These are phyloP conservation scores for Ramichloridium luteum DNA, from an alignment of 2,329 filamentous ascomycete genomes.

Conservation along the genomic window DNA sequence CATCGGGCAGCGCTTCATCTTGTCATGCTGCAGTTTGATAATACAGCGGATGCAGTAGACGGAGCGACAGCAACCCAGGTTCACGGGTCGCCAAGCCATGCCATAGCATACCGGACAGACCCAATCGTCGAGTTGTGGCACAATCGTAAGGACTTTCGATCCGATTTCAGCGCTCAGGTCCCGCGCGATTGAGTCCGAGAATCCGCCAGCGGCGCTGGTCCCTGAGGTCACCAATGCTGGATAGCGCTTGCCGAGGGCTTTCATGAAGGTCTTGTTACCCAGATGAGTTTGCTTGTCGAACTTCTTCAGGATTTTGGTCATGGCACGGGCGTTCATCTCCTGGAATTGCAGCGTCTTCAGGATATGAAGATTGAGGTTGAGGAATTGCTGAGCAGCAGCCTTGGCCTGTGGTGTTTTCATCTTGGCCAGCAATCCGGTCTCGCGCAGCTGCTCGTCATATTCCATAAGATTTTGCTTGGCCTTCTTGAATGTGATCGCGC, in stretches of 20 bases:
- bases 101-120: conserved; percentile 68
- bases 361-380: conserved; percentile 61
- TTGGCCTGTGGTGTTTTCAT: conserved; percentile 57
- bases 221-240: conserved; percentile 25
- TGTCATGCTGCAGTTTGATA: conserved; percentile 62
- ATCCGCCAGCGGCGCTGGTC: conserved; percentile 48
- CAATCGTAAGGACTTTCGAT: conserved; percentile 55
- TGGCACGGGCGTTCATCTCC: conserved; percentile 67
- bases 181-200: conserved; percentile 58
- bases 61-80: conserved; percentile 56
- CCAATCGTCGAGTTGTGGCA: conserved; percentile 77
- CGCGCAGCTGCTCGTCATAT: conserved; percentile 58
- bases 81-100: conserved; percentile 72
- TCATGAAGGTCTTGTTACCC: conserved; percentile 32
- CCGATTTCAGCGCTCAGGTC: conserved; percentile 65
- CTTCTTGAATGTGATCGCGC: conserved; percentile 50
- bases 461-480: conserved; percentile 57
- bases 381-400: conserved; percentile 53
- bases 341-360: conserved; percentile 73
- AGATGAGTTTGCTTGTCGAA: conserved; percentile 78
- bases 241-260: conserved; percentile 16
- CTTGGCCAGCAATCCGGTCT: conserved; percentile 44
- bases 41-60: conserved; percentile 77
- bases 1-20: conserved; percentile 58
- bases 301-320: conserved; percentile 80